Evolutionary conservation across 208 protist genomes (phyloP).

Genomic region (Zelonia costaricensis): DNA sequence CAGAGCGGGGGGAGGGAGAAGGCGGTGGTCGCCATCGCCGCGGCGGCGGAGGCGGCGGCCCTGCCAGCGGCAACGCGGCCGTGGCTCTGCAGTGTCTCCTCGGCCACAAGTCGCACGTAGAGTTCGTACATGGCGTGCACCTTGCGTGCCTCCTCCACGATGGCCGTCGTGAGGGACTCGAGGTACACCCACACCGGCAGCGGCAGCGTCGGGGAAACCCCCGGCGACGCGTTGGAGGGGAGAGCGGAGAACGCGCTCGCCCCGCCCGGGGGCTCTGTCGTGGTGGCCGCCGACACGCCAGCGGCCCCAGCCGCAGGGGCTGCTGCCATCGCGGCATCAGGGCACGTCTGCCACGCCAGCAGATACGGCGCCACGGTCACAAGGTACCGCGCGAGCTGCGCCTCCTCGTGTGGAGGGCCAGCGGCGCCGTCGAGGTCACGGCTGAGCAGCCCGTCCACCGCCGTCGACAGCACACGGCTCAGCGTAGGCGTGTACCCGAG

Average conservation of each 20-base stretch:
- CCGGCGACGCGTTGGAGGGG: too few relatives aligned
- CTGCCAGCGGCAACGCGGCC: neutral
- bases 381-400: conserved; percentile 13
- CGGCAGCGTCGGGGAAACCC: conserved; percentile 16
- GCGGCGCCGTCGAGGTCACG: neutral
- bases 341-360: conserved; percentile 11
- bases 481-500: conserved; percentile 50
- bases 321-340: neutral
- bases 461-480: neutral
- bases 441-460: neutral
- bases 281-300: too few relatives aligned
- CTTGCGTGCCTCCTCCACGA: conserved; percentile 30
- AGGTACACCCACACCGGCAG: conserved; percentile 27
- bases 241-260: too few relatives aligned
- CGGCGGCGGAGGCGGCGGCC: neutral
- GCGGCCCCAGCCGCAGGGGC: too few relatives aligned
- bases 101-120: conserved; percentile 13
- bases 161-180: conserved; percentile 24
- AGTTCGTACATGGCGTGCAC: conserved; percentile 24
- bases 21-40: neutral
- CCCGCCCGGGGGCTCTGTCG: too few relatives aligned
- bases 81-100: conserved; percentile 10
- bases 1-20: conserved; percentile 3
- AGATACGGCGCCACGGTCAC: conserved; percentile 27
- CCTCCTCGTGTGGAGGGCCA: neutral